Evolutionary conservation across 1,284 basidiomycete genomes (phyloP).

Genomic region (Heterobasidion irregulare): DNA sequence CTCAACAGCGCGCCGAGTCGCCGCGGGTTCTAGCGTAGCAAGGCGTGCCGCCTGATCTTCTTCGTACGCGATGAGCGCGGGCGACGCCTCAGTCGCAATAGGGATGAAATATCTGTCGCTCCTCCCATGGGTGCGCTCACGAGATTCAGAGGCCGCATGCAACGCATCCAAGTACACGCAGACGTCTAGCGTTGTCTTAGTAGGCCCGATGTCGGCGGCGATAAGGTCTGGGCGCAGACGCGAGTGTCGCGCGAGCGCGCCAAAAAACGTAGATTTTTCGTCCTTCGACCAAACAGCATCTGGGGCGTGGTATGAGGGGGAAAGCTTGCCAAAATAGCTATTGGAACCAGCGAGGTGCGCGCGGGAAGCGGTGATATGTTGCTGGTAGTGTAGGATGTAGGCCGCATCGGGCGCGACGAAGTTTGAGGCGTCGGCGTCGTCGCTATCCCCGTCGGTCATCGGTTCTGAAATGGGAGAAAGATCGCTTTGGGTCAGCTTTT

Average conservation of each 20-base stretch:
- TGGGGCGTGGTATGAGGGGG: neutral
- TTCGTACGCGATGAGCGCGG: slow-evolving; percentile 52
- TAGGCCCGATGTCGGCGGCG: slow-evolving; percentile 41
- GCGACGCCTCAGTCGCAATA: slow-evolving; percentile 49
- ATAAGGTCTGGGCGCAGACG: slow-evolving; percentile 66
- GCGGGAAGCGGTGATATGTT: neutral
- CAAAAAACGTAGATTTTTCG: slow-evolving; percentile 70
- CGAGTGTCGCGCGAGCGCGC: slow-evolving; percentile 53
- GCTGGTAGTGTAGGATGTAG: neutral
- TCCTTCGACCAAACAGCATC: slow-evolving; percentile 43
- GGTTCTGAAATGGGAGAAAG: neutral
- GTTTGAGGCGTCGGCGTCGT: neutral
- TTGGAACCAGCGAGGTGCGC: neutral
- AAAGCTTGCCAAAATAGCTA: neutral
- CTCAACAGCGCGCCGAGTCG: slow-evolving; percentile 16
- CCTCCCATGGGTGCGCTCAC: neutral
- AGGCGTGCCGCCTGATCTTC: slow-evolving; percentile 41
- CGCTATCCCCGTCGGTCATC: neutral
- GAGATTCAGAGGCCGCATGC: slow-evolving; percentile 21
- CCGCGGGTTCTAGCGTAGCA: slow-evolving; percentile 22
- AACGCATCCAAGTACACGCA: slow-evolving; percentile 50
- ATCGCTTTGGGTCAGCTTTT: too few relatives aligned
- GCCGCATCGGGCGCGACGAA: neutral
- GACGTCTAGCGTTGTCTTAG: slow-evolving; percentile 57
- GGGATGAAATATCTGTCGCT: slow-evolving; percentile 8